These are phyloP conservation scores for Jasminum sambac DNA, from an alignment of 257 asterid genomes.

Conservation along the genomic window DNA sequence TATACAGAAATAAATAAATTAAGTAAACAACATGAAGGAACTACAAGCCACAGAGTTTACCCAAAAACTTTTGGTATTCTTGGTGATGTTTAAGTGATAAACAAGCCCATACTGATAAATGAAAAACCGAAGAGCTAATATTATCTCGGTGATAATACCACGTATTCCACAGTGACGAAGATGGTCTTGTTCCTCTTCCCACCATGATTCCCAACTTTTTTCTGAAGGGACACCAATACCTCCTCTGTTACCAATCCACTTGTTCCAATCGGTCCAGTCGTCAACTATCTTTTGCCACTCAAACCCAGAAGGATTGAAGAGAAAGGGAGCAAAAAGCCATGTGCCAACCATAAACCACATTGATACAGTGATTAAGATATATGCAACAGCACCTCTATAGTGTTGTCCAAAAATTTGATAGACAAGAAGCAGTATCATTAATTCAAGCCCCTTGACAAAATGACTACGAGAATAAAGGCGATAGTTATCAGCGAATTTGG, in stretches of 20 bases:
- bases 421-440: conserved; percentile 78
- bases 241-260: conserved; percentile 95
- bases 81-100: conserved; percentile 78
- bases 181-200: conserved; percentile 99
- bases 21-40: conserved; percentile 14
- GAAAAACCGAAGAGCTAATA: conserved; percentile 77
- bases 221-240: conserved; percentile 97
- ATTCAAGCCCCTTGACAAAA: conserved; percentile 92
- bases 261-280: conserved; percentile 98
- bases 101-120: conserved; percentile 94
- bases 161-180: conserved; percentile 90
- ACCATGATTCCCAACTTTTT: conserved; percentile 99
- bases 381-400: conserved; percentile 69
- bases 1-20: conserved; percentile 1
- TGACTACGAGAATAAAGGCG: conserved; percentile 97
- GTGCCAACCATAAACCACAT: conserved; percentile 99
- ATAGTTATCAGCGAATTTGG: conserved; percentile 92
- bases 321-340: conserved; percentile 98
- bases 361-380: conserved; percentile 76
- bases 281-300: conserved; percentile 99
- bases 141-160: conserved; percentile 74
- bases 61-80: conserved; percentile 56
- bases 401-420: conserved; percentile 81
- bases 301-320: conserved; percentile 96
- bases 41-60: conserved; percentile 35